A percentile compares a stretch with the other conserved stretches of the same genome.
Evolutionary conservation across 2,329 filamentous ascomycete genomes (phyloP).

Genomic region (Fusarium hostae): DNA sequence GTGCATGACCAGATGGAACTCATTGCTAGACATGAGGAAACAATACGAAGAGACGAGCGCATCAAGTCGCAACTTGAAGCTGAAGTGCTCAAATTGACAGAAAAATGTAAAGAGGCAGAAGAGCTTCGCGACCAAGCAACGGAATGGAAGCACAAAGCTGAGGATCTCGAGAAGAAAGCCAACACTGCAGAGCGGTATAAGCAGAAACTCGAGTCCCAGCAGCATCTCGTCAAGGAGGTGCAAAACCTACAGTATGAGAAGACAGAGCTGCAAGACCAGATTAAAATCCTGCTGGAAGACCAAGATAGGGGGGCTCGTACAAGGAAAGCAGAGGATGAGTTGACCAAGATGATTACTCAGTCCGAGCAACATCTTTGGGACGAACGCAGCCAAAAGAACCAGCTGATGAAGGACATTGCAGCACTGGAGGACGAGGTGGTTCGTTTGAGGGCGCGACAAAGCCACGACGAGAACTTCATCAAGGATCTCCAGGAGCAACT

Average conservation of each 20-base stretch:
- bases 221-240: constrained; percentile 66
- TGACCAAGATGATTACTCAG: constrained; percentile 55
- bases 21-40: constrained; percentile 73
- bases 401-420: constrained; percentile 58
- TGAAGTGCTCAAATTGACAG: constrained; percentile 61
- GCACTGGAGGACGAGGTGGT: constrained; percentile 59
- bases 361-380: constrained; percentile 57
- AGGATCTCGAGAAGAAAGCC: constrained; percentile 69
- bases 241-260: constrained; percentile 65
- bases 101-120: constrained; percentile 60
- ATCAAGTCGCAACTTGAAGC: constrained; percentile 65
- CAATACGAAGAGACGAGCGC: constrained; percentile 51
- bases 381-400: constrained; percentile 58
- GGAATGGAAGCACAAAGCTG: constrained; percentile 68
- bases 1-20: constrained; percentile 75
- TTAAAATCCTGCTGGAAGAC: constrained; percentile 52
- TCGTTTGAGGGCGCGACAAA: constrained; percentile 59
- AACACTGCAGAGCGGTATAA: constrained; percentile 72
- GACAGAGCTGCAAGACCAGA: constrained; percentile 62
- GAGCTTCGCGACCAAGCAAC: constrained; percentile 68
- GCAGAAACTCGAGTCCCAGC: constrained; percentile 69
- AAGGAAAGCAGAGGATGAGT: constrained; percentile 53
- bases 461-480: constrained; percentile 64
- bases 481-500: constrained; percentile 70
- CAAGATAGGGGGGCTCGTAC: constrained; percentile 49